Base-by-base conservation (phyloP, 2,329 filamentous ascomycete species). In the Fusarium tanahbumbuense region DNA sequence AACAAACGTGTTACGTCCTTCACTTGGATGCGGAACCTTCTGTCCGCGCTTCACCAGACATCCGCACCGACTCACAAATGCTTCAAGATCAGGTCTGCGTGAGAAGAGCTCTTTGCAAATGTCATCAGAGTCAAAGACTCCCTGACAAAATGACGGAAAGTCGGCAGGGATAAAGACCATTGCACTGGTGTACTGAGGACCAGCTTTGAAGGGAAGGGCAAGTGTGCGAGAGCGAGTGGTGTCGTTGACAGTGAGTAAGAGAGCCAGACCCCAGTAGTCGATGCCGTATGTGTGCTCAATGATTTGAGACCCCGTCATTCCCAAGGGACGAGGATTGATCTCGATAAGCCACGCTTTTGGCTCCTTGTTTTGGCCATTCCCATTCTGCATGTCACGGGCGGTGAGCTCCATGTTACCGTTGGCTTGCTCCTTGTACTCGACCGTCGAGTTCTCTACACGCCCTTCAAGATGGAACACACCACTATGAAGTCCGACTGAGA, bases 301-400 rank as follows among this genome's bases (percentile, higher is more conserved):
- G 18, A 58, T 56, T 12, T 64, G 37, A 25, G 55, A 64, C 47
- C 48, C 56, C 1, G 62, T 62, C 58, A 69, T 70, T 8, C 68
- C 70, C 13, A 56, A 62, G 20, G 70, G 65, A 8, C 70, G 65
- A 13, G 68, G 68, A 37, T 72, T 72, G n/a, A 72, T 59, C 34
- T 72, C 68, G 7, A 71, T 69, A 28, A 56, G 44, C 62, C 53
- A 48, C 44, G 45, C 56, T 34, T 48, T 27, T 10, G 28, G 23
- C 8, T 3, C 18, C 16, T 27, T 37, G 6, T 12, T 10, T 16
- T 40, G 22, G 10, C 11, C 47, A 20, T 50, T 28, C 16, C 30
- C 50, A n/a, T 47, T 45, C 48, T 18, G 32, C 12, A 27, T 27
- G 11, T 27, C 23, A 40, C 48, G 22, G 22, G 30, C 22, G 18